Base-by-base conservation (phyloP, 768 basidiomycete genomes). In the Naganishia onofrii region DNA sequence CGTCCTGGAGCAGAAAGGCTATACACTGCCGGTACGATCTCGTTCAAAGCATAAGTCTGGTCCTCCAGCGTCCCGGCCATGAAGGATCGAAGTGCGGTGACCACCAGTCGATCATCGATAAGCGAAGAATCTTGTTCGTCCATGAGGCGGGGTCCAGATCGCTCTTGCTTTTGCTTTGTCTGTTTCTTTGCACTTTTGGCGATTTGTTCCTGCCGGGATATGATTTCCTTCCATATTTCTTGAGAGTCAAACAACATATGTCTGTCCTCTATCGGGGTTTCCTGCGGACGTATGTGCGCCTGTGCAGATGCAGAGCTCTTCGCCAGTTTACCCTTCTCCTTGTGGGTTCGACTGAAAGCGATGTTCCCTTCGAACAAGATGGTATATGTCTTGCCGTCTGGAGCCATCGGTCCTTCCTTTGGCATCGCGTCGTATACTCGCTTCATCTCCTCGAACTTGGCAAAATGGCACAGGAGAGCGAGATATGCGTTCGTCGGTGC, bases 401-500 rank as follows among this genome's bases (percentile, higher is more conserved):
- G 76, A 13, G 73, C 66, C 10, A 74, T 36, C 5, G 66, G 72
- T 1, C 73, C 76, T 7, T 42, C 38, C 1, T 34, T 56, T 21
- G 75, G 72, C 75, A 77, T 71, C 0, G 68, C 55, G 5, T 71
- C 29, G 58, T 74, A 75, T 9, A 77, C 71, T 23, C 57, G 36
- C 53, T 77, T 66, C 71, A 80, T 77, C 66, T 78, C 75, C 13
- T 72, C 70, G 65, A 67, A 74, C 66, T 76, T 57, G 15, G 72
- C 69, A 29, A 74, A 73, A 42, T 75, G 67, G 2, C 72, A 70
- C 29, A 78, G 67, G 38, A 74, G 77, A 28, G 74, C 75, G 17
- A 80, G 72, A 53, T 80, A 80, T 3, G 78, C 76, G 42, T 78
- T 80, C 23, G 70, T 75, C 23, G 78, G 76, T 7, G 68, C 71